Base-by-base conservation (phyloP, 306 rosid genomes). In the Corylus avellana region DNA sequence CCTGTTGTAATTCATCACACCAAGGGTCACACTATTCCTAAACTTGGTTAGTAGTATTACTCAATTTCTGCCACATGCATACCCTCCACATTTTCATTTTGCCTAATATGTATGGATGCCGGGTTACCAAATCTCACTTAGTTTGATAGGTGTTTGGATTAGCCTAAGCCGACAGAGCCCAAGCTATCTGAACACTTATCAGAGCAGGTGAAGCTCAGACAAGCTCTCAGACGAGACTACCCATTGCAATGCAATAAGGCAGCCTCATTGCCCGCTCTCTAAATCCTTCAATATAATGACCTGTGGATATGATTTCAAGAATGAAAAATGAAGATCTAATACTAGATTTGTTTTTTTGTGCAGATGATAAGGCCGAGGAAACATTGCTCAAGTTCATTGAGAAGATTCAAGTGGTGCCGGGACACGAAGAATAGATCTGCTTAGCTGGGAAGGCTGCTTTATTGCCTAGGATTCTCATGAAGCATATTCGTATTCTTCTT, bases 1-100 rank as follows among this genome's bases (percentile, higher is more conserved):
- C 92, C 92, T 63, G 70, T 56, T 78, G 90, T 86, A 18, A 82
- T 89, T 78, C 79, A 83, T 67, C 92, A 89, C 44, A 85, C 92
- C 7, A 63, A 51, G 62, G 90, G 92, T 7, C 92, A 89, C 49
- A 78, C 84, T 29, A 56, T 86, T 20, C 88, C 90, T 49, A 76
- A 47, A 74, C 87, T 86, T 78, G 92, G 88, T 89, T 29, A 75
- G 86, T 82, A 12, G 12, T 37, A 16, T 42, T 0, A 48, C 51
- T 64, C 2, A 6, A 27, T 64, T 71, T 59, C 13, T 56, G 62
- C 12, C 27, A 56, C 57, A 56, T n/a, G 3, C 62, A 56, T 18
- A 56, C 8, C 4, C 9, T 56, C 62, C 3, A 8, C 7, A 8
- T 56, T 56, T 18, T n/a, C 25, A 8, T 56, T 18, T 54, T 5